A percentile compares a stretch with the other conserved stretches of the same genome.
phyloP scores from a whole-genome alignment of 257 asterid genomes.

The Scutellaria galericulata region DNA sequence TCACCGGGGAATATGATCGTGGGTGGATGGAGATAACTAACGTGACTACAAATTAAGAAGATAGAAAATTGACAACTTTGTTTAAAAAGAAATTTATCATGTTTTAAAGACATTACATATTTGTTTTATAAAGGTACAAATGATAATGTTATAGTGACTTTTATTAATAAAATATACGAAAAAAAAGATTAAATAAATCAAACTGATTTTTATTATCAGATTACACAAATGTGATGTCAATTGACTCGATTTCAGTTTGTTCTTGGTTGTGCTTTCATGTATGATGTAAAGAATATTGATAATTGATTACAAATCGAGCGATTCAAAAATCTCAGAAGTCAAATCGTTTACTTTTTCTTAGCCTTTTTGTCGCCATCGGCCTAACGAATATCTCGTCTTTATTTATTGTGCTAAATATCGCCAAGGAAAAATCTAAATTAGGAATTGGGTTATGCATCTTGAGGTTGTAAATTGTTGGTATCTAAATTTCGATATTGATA shows the following conservation, averaged over 20 bases:
- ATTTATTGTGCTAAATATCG: too few species aligned
- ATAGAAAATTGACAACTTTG: not conserved
- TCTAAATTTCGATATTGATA: too few species aligned
- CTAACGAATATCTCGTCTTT: too few species aligned
- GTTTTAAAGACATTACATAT: not conserved
- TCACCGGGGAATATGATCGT: slow-evolving; percentile 10
- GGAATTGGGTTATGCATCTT: too few species aligned
- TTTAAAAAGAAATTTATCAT: not conserved
- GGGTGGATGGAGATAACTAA: not conserved
- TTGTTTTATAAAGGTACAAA: not conserved
- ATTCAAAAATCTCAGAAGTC: not conserved
- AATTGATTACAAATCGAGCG: too few species aligned
- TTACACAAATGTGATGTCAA: slow-evolving; percentile 18
- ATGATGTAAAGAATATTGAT: too few species aligned
- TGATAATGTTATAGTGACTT: not conserved
- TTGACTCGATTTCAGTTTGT: not conserved
- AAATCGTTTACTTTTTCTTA: not conserved
- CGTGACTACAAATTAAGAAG: not conserved
- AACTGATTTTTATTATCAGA: not conserved
- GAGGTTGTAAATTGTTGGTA: too few species aligned
- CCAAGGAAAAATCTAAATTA: too few species aligned
- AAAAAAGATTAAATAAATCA: not conserved
- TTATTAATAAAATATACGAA: not conserved
- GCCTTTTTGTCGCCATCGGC: too few species aligned
- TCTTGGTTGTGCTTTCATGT: too few species aligned